Evolutionary conservation across 306 rosid genomes (phyloP), one percentile per base, ranked within the genome.

Genomic region (Rubus parviflorus): DNA sequence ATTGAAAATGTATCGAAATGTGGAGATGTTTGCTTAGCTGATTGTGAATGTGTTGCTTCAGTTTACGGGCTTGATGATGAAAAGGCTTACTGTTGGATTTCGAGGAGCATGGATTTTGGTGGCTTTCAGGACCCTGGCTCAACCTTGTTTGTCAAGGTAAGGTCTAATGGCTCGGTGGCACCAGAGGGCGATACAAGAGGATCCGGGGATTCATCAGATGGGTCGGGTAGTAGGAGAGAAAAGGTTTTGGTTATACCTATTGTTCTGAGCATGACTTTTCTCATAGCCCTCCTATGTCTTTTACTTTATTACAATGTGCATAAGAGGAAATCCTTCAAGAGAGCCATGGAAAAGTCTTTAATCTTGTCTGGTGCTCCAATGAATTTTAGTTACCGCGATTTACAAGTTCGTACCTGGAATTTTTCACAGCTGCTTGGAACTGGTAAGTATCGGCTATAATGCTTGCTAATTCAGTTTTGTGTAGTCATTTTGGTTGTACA

Each of bases 11-110:
- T 89, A 8, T 81, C 97, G 1, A 86, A 88, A 70, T 95, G 98
- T 78, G 98, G 97, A 13, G 97, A 92, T 82, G 90, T 89, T 52
- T 95, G 98, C 74, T 85, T 92, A 70, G 74, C 88, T 13, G 91
- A 90, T 61, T 92, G 98, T 80, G 92, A 95, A 62, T 95, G 98
- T 80, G 89, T 92, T 76, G 98, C 97, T 79, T 89, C 98, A 40
- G 87, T 95, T 62, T 90, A 92, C 78, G 97, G 97, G 22, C 89
- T 92, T 68, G 86, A 86, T 78, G 97, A 88, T 15, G 98, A 92
- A 77, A 90, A 75, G 56, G 90, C 98, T 7, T 92, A 90, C 42
- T 95, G 97, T 68, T 95, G 98, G 98, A 73, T 90, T 25, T 75
- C 90, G 75, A 90, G 85, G 75, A 90, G 92, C 83, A 76, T 92